Evolutionary conservation across 1,284 basidiomycete species (phyloP).

Genomic region (Cryptococcus maquisensis): DNA sequence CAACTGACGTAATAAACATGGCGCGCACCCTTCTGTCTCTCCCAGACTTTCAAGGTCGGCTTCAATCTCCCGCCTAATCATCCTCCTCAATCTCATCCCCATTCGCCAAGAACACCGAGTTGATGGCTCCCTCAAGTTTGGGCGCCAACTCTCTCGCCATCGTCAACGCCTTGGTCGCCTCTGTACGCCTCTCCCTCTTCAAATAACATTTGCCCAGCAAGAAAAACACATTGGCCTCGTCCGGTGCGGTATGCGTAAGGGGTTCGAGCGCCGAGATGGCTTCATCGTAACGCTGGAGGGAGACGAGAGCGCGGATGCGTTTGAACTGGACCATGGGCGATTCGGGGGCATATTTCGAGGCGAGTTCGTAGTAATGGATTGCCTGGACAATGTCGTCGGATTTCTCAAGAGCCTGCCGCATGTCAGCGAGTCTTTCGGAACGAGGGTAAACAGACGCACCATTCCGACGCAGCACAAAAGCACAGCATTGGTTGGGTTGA

Average conservation of each 20-base stretch:
- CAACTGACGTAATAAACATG: not conserved
- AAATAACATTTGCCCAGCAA: conserved; percentile 88
- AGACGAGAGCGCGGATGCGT: conserved; percentile 79
- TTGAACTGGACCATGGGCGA: conserved; percentile 87
- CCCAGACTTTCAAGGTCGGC: not conserved
- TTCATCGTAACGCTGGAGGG: conserved; percentile 67
- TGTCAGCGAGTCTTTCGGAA: not conserved
- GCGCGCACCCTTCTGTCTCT: not conserved
- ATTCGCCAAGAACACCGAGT: conserved; percentile 31
- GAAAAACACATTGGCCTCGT: conserved; percentile 92
- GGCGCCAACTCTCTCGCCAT: conserved; percentile 70
- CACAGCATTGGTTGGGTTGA: conserved; percentile 87
- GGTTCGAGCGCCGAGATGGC: conserved; percentile 74
- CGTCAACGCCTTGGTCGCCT: conserved; percentile 75
- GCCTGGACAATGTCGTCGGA: conserved; percentile 68
- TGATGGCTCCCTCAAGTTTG: conserved; percentile 49
- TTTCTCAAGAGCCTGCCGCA: conserved; percentile 71
- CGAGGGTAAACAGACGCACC: conserved; percentile 55
- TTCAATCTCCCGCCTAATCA: conserved; percentile 11
- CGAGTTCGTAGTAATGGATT: conserved; percentile 70
- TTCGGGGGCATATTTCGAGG: conserved; percentile 67
- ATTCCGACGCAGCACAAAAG: conserved; percentile 83
- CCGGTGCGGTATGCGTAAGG: conserved; percentile 73
- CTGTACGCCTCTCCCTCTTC: conserved; percentile 67
- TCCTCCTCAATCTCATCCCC: conserved; percentile 55